A percentile compares a stretch with the other conserved stretches of the same genome.
Evolutionary conservation across 75 land plant species (phyloP).

Genomic region (Cupressus sempervirens): DNA sequence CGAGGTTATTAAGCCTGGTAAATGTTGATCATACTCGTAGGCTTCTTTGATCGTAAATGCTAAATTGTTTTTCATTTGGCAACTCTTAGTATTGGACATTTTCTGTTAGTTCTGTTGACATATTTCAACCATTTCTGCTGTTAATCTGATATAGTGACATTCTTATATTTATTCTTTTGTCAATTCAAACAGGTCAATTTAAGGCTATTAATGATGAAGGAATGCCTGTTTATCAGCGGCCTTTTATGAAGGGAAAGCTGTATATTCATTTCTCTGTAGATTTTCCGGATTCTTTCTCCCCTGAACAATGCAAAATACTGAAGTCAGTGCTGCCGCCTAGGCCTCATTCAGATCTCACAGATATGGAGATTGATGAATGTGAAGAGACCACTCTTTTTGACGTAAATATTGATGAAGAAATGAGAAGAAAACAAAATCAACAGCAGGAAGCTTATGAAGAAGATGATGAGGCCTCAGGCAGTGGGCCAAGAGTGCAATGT

Average conservation of each 20-base stretch:
- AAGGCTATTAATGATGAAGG: constrained; percentile 96
- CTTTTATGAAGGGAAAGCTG: constrained; percentile 90
- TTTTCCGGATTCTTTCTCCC: constrained; percentile 63
- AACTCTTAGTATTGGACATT: background rate
- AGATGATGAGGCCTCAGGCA: constrained; percentile 67
- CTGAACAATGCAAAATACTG: constrained; percentile 68
- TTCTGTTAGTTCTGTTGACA: background rate
- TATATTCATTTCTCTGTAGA: constrained; percentile 87
- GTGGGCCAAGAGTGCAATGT: constrained; percentile 68
- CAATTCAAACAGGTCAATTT: constrained; percentile 58
- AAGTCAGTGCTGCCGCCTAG: constrained; percentile 68
- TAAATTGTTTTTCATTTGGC: background rate
- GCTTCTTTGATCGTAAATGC: no score
- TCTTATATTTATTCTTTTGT: background rate
- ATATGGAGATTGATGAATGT: constrained; percentile 93
- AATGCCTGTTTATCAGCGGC: constrained; percentile 82
- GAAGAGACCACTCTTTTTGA: constrained; percentile 88
- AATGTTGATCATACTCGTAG: background rate
- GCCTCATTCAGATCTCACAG: constrained; percentile 48
- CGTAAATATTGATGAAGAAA: constrained; percentile 89
- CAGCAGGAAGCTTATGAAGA: constrained; percentile 91
- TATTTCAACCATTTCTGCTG: background rate
- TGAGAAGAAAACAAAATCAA: constrained; percentile 67
- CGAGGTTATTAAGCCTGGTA: constrained; percentile 61
- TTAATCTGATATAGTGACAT: constrained; percentile 20